phyloP scores from a whole-genome alignment of 768 basidiomycete genomes.

The Baorangia bicolor region DNA sequence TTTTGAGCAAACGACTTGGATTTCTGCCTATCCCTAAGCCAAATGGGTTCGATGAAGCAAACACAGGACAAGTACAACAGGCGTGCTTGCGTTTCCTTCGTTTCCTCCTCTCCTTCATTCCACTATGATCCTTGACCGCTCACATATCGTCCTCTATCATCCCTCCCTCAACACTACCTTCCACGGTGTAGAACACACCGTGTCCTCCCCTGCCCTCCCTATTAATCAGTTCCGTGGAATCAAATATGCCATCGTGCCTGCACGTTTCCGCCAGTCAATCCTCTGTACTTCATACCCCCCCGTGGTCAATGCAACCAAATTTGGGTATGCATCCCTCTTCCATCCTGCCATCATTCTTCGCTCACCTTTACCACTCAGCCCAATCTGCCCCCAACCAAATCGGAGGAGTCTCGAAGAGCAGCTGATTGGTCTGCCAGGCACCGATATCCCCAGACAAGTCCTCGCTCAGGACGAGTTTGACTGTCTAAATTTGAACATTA shows the following conservation, averaged over 20 bases:
- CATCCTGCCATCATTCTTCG: neutral
- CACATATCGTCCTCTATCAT: constrained; percentile 45
- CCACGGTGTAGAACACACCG: constrained; percentile 57
- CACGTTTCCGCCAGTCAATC: constrained; percentile 73
- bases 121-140: constrained; percentile 30
- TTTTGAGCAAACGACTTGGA: constrained; percentile 18
- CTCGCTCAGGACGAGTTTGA: constrained; percentile 73
- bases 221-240: constrained; percentile 77
- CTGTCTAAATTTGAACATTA: constrained; percentile 79
- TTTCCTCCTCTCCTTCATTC: neutral
- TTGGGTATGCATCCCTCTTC: constrained; percentile 52
- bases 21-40: constrained; percentile 18
- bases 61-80: constrained; percentile 18
- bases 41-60: constrained; percentile 27
- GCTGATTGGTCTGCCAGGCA: constrained; percentile 56
- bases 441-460: constrained; percentile 51
- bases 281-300: constrained; percentile 57
- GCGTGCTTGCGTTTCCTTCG: neutral
- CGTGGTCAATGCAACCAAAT: constrained; percentile 58
- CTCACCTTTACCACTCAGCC: constrained; percentile 40
- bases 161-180: constrained; percentile 60
- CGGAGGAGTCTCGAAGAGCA: constrained; percentile 54
- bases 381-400: constrained; percentile 70
- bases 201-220: constrained; percentile 53
- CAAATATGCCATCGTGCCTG: constrained; percentile 72